Conservation (phyloP, 1,284 basidiomycete species). For the Cryptococcus sp. region DNA sequence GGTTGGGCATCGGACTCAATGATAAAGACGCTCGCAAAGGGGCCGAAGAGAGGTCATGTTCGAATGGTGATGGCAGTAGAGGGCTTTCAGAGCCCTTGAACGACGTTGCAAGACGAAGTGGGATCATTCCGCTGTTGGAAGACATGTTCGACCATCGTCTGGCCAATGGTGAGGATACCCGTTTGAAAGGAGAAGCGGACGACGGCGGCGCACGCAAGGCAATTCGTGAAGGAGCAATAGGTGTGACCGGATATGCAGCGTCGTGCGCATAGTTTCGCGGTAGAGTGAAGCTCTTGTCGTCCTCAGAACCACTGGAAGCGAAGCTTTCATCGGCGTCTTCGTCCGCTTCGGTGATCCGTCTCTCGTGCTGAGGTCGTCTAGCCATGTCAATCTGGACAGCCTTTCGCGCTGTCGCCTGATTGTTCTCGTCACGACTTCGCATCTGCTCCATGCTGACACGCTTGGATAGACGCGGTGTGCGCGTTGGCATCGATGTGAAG, state of each 20-base stretch:
- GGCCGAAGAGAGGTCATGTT: conserved; percentile 5
- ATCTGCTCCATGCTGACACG: conserved; percentile 22
- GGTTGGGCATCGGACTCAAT: conserved; percentile 15
- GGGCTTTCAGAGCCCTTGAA: not conserved
- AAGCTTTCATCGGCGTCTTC: conserved; percentile 17
- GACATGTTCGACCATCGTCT: no score
- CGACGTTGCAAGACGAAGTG: not conserved
- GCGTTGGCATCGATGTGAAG: conserved; percentile 42
- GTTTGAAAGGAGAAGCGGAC: no score
- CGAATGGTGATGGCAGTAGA: conserved; percentile 2
- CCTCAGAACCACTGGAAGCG: conserved; percentile 5
- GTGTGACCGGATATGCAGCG: not conserved
- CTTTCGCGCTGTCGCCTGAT: not conserved
- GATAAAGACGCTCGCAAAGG: conserved; percentile 8
- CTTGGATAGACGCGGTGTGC: conserved; percentile 36
- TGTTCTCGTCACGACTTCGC: not conserved
- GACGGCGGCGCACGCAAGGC: no score
- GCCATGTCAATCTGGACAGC: conserved; percentile 1
- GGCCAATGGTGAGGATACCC: no score
- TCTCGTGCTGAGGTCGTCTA: conserved; percentile 17
- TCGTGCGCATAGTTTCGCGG: not conserved
- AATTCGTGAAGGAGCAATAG: conserved; percentile 8
- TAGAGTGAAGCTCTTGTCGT: not conserved
- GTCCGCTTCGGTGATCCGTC: conserved; percentile 31
- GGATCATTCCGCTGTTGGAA: not conserved